These are phyloP conservation scores for Leishmania arabica DNA, from an alignment of 208 protist genomes.

Conservation along the genomic window DNA sequence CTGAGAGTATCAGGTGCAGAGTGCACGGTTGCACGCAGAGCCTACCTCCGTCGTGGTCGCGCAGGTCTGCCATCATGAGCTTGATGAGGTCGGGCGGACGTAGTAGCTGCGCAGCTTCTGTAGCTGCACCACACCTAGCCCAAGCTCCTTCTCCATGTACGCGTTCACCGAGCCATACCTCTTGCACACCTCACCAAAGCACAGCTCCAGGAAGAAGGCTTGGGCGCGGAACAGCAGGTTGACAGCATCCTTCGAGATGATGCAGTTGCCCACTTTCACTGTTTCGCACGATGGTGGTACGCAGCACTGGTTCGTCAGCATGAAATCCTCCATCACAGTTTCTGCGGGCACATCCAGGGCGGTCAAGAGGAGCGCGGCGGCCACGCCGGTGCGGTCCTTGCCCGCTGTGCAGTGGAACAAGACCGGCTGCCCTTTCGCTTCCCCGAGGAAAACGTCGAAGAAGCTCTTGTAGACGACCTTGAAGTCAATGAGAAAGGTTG, in stretches of 20 bases:
- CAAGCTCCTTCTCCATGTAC: constrained; percentile 45
- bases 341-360: constrained; percentile 33
- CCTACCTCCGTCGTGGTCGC: background rate
- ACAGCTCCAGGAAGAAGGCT: constrained; percentile 31
- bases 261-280: constrained; percentile 15
- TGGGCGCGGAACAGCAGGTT: constrained; percentile 39
- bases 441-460: constrained; percentile 30
- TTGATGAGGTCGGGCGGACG: constrained; percentile 14
- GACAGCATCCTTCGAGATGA: constrained; percentile 25
- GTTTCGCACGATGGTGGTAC: constrained; percentile 8
- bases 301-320: constrained; percentile 33
- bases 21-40: background rate
- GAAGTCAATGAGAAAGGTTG: constrained; percentile 35
- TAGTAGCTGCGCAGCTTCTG: constrained; percentile 31
- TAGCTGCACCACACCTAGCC: constrained; percentile 22
- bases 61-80: background rate
- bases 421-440: constrained; percentile 29
- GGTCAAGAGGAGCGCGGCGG: constrained; percentile 44
- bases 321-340: constrained; percentile 50
- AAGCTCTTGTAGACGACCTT: constrained; percentile 32
- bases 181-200: constrained; percentile 30
- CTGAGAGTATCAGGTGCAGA: background rate
- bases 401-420: constrained; percentile 58
- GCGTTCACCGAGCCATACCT: constrained; percentile 24
- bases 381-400: constrained; percentile 56